Base-by-base conservation (phyloP, 2,329 filamentous ascomycete species). In the Cladorrhinum sp. region DNA sequence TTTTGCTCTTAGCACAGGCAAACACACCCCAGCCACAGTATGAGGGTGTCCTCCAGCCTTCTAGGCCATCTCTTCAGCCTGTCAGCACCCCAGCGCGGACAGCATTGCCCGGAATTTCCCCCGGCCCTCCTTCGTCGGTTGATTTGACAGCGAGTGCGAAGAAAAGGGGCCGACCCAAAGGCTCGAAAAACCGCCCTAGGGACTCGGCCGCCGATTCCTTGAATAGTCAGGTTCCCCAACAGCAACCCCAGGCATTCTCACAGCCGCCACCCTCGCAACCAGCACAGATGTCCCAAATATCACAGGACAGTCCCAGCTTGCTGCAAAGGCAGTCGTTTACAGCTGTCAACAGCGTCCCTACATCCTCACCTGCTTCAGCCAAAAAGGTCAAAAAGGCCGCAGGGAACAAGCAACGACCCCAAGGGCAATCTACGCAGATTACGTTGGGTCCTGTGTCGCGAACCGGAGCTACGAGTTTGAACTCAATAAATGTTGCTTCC, bases 181-280 rank as follows among this genome's bases (percentile, higher is more conserved):
- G 81, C 0, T 83, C 81, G 1, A 81, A 79, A 61, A 83, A 82
- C 62, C 75, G 78, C 2, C 74, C 77, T 2, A 80, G 77, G 62
- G 73, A 76, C 25, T 22, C 49, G 1, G 20, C 23, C 18, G 48
- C 23, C 1, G 62, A 49, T 24, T 50, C 61, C n/a, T 50, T 36
- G 2, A 50, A 54, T 12, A 18, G 23, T 16, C 13, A 24, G 50
- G n/a, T 20, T 38, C n/a, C 27, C 16, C 55, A 58, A 27, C 22
- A 13, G 10, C 12, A n/a, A n/a, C n/a, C 51, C 10, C 32, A 50
- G 6, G 2, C 50, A 20, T 10, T 58, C 16, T 25, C 60, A 20
- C 54, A 59, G 48, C 18, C 45, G 8, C 20, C 58, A 50, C n/a
- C n/a, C n/a, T n/a, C n/a, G n/a, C n/a, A n/a, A n/a, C n/a, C n/a